These are phyloP conservation scores for Pythium diclinum DNA, from an alignment of 352 stramenopile genomes.

Conservation along the genomic window DNA sequence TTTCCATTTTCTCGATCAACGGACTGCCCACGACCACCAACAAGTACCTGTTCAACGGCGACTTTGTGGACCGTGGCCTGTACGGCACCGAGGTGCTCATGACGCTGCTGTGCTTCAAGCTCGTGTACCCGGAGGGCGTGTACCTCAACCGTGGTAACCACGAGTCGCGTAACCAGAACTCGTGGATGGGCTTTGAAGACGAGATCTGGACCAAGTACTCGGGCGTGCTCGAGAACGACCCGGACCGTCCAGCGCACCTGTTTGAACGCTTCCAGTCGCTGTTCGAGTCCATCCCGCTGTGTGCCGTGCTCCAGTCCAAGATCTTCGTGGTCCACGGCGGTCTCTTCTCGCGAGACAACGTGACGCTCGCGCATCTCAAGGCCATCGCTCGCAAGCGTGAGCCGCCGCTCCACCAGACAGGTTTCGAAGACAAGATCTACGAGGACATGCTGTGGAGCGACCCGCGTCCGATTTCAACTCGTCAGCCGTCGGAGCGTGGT, in stretches of 20 bases:
- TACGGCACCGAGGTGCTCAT: conserved; percentile 88
- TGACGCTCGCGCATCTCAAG: conserved; percentile 88
- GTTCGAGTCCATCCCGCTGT: conserved; percentile 90
- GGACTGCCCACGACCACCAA: conserved; percentile 88
- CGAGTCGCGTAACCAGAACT: conserved; percentile 93
- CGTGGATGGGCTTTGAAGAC: conserved; percentile 92
- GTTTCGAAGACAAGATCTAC: conserved; percentile 92
- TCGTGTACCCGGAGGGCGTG: conserved; percentile 83
- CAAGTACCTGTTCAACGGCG: conserved; percentile 96
- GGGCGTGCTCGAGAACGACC: conserved; percentile 51
- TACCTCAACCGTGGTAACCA: conserved; percentile 95
- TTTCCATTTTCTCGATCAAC: conserved; percentile 93
- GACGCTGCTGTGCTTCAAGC: conserved; percentile 69
- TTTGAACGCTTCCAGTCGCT: conserved; percentile 75
- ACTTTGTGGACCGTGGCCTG: conserved; percentile 93
- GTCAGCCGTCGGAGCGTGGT: conserved; percentile 82
- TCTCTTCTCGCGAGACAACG: conserved; percentile 89
- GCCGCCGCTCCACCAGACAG: conserved; percentile 81
- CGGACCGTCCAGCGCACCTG: conserved; percentile 44
- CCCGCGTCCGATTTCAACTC: conserved; percentile 69
- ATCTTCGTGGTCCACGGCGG: conserved; percentile 95
- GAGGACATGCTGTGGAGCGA: conserved; percentile 94
- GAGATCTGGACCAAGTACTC: conserved; percentile 86
- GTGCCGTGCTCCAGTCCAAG: conserved; percentile 85
- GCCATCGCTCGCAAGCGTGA: conserved; percentile 91